Evolutionary conservation across 371 early-diverging fungal species (phyloP).

Genomic region (Mortierella sp.): DNA sequence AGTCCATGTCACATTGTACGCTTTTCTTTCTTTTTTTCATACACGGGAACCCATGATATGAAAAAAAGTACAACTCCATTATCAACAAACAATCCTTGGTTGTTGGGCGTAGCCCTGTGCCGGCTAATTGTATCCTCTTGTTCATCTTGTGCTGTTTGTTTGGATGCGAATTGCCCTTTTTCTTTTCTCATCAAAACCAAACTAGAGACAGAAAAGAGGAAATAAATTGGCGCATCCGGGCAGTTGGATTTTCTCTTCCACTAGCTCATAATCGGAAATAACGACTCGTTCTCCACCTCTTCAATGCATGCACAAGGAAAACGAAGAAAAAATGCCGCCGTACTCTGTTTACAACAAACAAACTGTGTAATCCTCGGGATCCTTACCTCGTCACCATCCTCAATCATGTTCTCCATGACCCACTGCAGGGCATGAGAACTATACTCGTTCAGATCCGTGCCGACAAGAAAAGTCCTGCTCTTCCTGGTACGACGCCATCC

Average conservation of each 20-base stretch:
- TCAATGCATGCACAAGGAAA: neutral
- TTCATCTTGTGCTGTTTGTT: neutral
- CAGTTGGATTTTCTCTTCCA: neutral
- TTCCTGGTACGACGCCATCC: conserved; percentile 63
- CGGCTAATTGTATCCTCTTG: neutral
- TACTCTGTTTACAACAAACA: neutral
- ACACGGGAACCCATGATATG: neutral
- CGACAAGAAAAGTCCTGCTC: conserved; percentile 70
- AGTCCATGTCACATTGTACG: neutral
- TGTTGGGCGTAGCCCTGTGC: neutral
- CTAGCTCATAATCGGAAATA: neutral
- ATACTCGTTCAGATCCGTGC: conserved; percentile 71
- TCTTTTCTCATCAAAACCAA: neutral
- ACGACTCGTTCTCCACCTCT: neutral
- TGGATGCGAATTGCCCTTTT: neutral
- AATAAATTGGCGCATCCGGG: neutral
- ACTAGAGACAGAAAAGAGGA: neutral
- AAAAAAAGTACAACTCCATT: neutral
- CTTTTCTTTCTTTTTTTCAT: neutral
- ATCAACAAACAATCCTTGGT: neutral
- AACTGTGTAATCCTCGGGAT: no score
- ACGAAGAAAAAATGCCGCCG: neutral
- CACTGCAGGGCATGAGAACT: conserved; percentile 70
- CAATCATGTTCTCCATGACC: conserved; percentile 72
- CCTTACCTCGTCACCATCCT: conserved; percentile 73